phyloP scores from a whole-genome alignment of 495 filamentous ascomycete species.

The Aspergillus sparsus region DNA sequence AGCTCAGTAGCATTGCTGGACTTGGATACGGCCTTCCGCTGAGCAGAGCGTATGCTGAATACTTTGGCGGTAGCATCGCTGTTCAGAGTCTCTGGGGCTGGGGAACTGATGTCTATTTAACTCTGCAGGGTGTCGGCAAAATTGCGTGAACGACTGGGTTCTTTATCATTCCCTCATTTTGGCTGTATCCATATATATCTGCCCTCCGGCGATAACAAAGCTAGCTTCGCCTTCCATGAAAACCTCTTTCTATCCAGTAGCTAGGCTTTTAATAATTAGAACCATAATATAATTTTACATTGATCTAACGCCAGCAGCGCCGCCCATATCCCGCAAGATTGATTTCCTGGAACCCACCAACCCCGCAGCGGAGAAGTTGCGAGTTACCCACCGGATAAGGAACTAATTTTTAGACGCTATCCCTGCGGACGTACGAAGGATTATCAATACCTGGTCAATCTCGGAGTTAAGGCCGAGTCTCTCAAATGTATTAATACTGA shows the following conservation, averaged over 20 bases:
- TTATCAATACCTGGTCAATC: background rate
- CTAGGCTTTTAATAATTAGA: no score
- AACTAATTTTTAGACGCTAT: background rate
- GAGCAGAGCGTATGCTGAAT: slow-evolving; percentile 93
- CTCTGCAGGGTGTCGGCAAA: slow-evolving; percentile 80
- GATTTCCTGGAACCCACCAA: background rate
- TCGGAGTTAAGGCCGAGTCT: slow-evolving; percentile 16
- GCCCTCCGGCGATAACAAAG: no score
- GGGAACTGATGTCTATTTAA: slow-evolving; percentile 84
- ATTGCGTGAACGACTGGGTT: slow-evolving; percentile 35
- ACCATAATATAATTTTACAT: no score
- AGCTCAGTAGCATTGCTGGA: slow-evolving; percentile 79
- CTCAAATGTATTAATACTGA: background rate
- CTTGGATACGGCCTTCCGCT: slow-evolving; percentile 91
- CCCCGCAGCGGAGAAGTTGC: slow-evolving; percentile 18
- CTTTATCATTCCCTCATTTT: no score
- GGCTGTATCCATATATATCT: no score
- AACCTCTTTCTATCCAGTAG: no score
- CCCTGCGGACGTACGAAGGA: background rate
- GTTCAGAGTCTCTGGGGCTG: slow-evolving; percentile 95
- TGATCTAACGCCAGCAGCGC: no score
- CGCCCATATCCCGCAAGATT: background rate
- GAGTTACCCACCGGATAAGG: slow-evolving; percentile 1
- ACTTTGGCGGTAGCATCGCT: slow-evolving; percentile 94
- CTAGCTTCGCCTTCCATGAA: no score